Base-by-base conservation (phyloP, 2,329 filamentous ascomycete genomes). In the Alternaria solani region DNA sequence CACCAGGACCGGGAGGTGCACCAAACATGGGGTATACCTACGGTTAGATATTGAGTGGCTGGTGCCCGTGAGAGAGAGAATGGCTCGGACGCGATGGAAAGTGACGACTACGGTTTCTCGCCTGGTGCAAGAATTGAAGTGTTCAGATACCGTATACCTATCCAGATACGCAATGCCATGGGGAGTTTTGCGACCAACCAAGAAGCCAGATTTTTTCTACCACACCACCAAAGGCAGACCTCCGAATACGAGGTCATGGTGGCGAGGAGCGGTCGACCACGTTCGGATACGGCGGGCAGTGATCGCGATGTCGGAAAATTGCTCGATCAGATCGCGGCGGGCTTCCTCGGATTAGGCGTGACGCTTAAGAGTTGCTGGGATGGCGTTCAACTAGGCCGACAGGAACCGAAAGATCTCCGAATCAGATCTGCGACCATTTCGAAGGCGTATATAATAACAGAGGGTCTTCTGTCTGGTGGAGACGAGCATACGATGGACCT, bases 21-120 rank as follows among this genome's bases (percentile, higher is more conserved):
- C 64, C 66, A 5, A 67, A 69, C 8, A 68, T 70, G 62, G 71
- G 67, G 2, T 74, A 69, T 47, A 72, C 69, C 16, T 75, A 72
- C 51, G 69, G 70, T 46, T 73, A 68, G 66, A 43, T 4, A 11
- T 28, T 30, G 23, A 12, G 25, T 57, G 16, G 14, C 8, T 2
- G 23, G 39, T 48, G 14, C 14, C n/a, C 4, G 23, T 20, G 42
- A 14, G 16, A 43, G 16, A 20, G 25, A 42, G 42, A 16, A 56
- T 38, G 42, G 30, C 32, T 20, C 28, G 28, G 57, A 34, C 36
- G 36, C 16, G 12, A 38, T 18, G 41, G 12, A 41, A 32, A 38
- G 49, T 25, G 28, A 23, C 20, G 34, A 47, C n/a, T 41, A 34
- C 53, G 32, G 20, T 25, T 30, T 32, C 47, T 48, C 26, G 42